These are phyloP conservation scores for Wallemia hederae DNA, from an alignment of 1,284 basidiomycete genomes.

Conservation along the genomic window DNA sequence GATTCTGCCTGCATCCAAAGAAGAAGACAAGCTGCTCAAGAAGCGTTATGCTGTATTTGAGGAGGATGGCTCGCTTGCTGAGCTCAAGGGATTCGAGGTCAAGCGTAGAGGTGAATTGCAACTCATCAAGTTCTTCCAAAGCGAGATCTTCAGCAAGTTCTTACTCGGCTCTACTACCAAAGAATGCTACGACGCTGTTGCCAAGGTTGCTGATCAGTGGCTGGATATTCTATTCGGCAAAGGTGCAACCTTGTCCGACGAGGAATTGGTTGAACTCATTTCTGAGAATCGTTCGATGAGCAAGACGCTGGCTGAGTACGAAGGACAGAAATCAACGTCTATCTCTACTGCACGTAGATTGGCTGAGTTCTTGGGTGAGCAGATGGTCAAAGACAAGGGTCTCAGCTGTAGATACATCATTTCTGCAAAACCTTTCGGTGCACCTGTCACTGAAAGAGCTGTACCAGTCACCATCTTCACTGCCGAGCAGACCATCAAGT, in stretches of 20 bases:
- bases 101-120: constrained; percentile 94
- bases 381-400: constrained; percentile 99
- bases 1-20: constrained; percentile 96
- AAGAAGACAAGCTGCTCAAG: constrained; percentile 95
- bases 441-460: constrained; percentile 88
- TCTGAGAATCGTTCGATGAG: constrained; percentile 98
- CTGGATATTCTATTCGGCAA: constrained; percentile 76
- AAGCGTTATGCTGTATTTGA: constrained; percentile 99
- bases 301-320: constrained; percentile 87
- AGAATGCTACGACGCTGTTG: constrained; percentile 85
- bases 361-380: constrained; percentile 87
- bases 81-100: constrained; percentile 96
- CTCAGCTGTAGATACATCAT: constrained; percentile 98
- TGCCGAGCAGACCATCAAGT: constrained; percentile 68
- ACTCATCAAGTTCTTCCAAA: constrained; percentile 98
- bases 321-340: constrained; percentile 83
- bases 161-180: constrained; percentile 69
- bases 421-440: constrained; percentile 69
- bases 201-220: constrained; percentile 86
- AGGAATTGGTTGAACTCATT: constrained; percentile 89
- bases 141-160: constrained; percentile 94
- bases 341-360: constrained; percentile 86
- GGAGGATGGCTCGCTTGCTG: constrained; percentile 82
- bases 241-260: constrained; percentile 54
- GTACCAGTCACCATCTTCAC: constrained; percentile 98